These are phyloP conservation scores for Dendrostoma leiphaemia DNA, from an alignment of 2,329 filamentous ascomycete species.

Conservation along the genomic window DNA sequence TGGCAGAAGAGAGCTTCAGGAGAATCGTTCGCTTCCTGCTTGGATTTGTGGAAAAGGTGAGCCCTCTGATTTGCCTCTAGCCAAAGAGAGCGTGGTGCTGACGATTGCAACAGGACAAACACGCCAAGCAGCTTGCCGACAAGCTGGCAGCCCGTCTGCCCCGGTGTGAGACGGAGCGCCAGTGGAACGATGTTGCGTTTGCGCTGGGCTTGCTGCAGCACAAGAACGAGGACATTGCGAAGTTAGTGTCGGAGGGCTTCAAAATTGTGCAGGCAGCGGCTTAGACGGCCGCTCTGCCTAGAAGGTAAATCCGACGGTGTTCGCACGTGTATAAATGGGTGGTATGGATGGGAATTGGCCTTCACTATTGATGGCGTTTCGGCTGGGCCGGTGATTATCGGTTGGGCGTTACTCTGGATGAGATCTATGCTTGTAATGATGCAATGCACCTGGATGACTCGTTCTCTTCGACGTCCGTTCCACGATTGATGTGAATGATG, in stretches of 20 bases:
- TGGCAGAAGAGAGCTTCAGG: conserved; percentile 83
- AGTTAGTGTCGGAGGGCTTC: conserved; percentile 73
- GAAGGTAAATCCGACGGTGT: neutral
- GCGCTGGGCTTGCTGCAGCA: conserved; percentile 86
- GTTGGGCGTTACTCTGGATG: neutral
- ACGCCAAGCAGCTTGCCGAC: conserved; percentile 88
- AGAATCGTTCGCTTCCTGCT: conserved; percentile 89
- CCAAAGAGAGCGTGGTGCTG: conserved; percentile 4
- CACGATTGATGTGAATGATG: too few relatives aligned
- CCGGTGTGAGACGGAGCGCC: conserved; percentile 86
- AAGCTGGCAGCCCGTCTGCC: conserved; percentile 85
- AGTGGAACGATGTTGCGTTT: conserved; percentile 98
- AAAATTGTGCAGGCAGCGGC: conserved; percentile 65
- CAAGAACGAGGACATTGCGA: conserved; percentile 86
- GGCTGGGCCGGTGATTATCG: neutral
- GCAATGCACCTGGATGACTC: neutral
- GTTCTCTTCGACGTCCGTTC: neutral
- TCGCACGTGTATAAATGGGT: neutral
- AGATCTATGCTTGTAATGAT: neutral
- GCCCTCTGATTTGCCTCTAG: conserved; percentile 29
- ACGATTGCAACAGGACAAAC: conserved; percentile 71
- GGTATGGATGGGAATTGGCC: neutral
- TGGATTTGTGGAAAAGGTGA: conserved; percentile 95
- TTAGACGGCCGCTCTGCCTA: conserved; percentile 29
- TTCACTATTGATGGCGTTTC: neutral